phyloP scores from a whole-genome alignment of 495 filamentous ascomycete species.

The Aspergillus egyptiacus region DNA sequence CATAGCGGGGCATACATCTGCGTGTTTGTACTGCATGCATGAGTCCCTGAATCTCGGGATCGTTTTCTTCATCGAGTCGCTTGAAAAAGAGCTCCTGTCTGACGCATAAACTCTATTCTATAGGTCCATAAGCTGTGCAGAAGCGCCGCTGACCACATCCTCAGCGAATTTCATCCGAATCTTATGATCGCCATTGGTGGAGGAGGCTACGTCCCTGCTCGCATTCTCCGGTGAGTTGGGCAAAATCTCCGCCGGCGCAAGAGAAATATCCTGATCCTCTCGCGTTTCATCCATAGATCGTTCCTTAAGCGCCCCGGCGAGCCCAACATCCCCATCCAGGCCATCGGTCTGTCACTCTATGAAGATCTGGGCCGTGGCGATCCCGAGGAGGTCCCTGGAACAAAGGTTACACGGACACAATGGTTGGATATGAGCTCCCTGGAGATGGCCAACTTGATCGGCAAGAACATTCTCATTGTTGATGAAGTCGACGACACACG shows the following conservation, averaged over 20 bases:
- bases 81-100: conserved; percentile 14
- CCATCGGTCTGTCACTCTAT: conserved; percentile 96
- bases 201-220: conserved; percentile 93
- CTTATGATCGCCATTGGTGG: conserved; percentile 99
- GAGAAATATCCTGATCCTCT: neutral
- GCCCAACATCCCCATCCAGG: conserved; percentile 98
- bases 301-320: conserved; percentile 87
- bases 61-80: too few relatives aligned
- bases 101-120: conserved; percentile 16
- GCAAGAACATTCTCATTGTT: conserved; percentile 96
- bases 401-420: conserved; percentile 94
- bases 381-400: conserved; percentile 69
- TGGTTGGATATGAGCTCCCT: conserved; percentile 91
- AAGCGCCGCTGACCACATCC: conserved; percentile 69
- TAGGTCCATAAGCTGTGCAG: conserved; percentile 98
- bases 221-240: conserved; percentile 70
- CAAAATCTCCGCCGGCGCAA: neutral
- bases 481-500: conserved; percentile 98
- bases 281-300: conserved; percentile 46
- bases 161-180: conserved; percentile 79
- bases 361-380: conserved; percentile 64
- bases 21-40: neutral
- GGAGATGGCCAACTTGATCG: conserved; percentile 86
- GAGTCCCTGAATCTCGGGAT: neutral
- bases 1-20: neutral